A percentile compares a stretch with the other conserved stretches of the same genome.
phyloP scores from a whole-genome alignment of 1,284 basidiomycete genomes.

The Bondarzewia mesenterica region DNA sequence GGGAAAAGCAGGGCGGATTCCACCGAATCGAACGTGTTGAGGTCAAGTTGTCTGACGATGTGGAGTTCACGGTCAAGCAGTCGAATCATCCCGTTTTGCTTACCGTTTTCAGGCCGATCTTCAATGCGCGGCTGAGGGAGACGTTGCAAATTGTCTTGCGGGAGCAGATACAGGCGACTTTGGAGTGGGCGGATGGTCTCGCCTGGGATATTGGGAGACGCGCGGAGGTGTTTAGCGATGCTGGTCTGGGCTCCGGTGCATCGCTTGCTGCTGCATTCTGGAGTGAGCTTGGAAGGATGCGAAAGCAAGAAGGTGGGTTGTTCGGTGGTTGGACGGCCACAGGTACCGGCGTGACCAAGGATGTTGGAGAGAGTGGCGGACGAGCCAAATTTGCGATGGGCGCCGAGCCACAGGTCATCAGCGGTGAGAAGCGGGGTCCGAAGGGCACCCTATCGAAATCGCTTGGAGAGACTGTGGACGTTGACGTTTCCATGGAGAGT shows the following conservation, averaged over 20 bases:
- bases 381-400: slow-evolving; percentile 51
- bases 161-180: slow-evolving; percentile 38
- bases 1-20: slow-evolving; percentile 39
- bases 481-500: slow-evolving; percentile 14
- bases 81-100: slow-evolving; percentile 55
- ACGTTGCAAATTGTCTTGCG: slow-evolving; percentile 48
- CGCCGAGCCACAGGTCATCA: slow-evolving; percentile 60
- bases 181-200: slow-evolving; percentile 45
- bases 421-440: slow-evolving; percentile 57
- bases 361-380: slow-evolving; percentile 24
- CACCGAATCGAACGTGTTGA: slow-evolving; percentile 46
- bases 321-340: slow-evolving; percentile 44
- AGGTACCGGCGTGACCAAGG: slow-evolving; percentile 51
- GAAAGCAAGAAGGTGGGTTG: slow-evolving; percentile 28
- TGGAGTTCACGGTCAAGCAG: slow-evolving; percentile 43
- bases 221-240: slow-evolving; percentile 54
- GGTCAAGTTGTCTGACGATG: slow-evolving; percentile 43
- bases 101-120: slow-evolving; percentile 52
- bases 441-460: slow-evolving; percentile 44
- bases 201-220: slow-evolving; percentile 50
- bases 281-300: slow-evolving; percentile 55
- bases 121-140: slow-evolving; percentile 44
- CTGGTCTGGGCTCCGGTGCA: slow-evolving; percentile 40
- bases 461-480: slow-evolving; percentile 25
- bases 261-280: slow-evolving; percentile 48